These are phyloP conservation scores for Harringtonia aguacate DNA, from an alignment of 2,329 filamentous ascomycete species.

Conservation along the genomic window DNA sequence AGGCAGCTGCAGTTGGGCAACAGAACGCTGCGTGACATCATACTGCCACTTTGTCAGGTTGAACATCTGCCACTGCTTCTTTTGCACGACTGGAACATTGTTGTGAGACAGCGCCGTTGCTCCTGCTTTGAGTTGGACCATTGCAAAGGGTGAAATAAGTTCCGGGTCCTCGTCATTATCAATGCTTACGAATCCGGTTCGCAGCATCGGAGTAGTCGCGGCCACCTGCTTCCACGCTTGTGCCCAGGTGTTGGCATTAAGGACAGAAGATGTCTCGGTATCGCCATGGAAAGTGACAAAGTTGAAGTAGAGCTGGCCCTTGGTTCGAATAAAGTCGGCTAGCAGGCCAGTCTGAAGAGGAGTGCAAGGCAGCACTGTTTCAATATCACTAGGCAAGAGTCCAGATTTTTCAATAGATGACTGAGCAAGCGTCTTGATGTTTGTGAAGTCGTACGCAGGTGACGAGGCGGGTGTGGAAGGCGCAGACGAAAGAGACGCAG, in stretches of 20 bases:
- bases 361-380: constrained; percentile 65
- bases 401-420: constrained; percentile 15
- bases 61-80: constrained; percentile 12
- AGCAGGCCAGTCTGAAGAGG: constrained; percentile 72
- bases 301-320: constrained; percentile 66
- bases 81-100: neutral
- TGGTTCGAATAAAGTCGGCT: constrained; percentile 57
- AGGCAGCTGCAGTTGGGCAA: constrained; percentile 37
- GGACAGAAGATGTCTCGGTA: constrained; percentile 14
- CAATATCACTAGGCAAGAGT: constrained; percentile 23
- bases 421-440: constrained; percentile 22
- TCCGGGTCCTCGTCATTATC: constrained; percentile 40
- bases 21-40: constrained; percentile 19
- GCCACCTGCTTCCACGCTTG: constrained; percentile 49
- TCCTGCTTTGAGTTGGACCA: constrained; percentile 48
- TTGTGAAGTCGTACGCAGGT: constrained; percentile 24
- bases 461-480: neutral
- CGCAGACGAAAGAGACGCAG: neutral
- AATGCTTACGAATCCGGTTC: constrained; percentile 60
- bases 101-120: neutral
- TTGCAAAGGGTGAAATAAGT: constrained; percentile 48
- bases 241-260: constrained; percentile 28
- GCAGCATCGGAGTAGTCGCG: constrained; percentile 56
- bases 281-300: constrained; percentile 46
- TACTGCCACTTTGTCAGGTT: constrained; percentile 26